Evolutionary conservation across 192 early-diverging fungal species (phyloP).

Genomic region (Endogone sp.): DNA sequence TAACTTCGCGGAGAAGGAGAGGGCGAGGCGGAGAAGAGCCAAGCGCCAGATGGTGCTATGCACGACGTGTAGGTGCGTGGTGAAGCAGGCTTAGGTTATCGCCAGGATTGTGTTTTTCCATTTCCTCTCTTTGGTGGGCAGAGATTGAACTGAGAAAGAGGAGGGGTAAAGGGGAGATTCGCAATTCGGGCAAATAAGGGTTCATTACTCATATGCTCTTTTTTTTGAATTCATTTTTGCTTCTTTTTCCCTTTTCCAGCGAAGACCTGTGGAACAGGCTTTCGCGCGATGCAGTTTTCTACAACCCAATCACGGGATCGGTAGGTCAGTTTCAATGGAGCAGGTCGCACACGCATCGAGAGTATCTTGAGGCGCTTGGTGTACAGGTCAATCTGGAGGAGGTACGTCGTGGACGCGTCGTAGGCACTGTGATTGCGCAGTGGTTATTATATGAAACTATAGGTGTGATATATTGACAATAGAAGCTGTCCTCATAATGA

Average conservation of each 20-base stretch:
- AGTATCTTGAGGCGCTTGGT: constrained; percentile 29
- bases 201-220: too few species aligned
- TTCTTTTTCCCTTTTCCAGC: neutral
- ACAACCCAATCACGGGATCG: constrained; percentile 31
- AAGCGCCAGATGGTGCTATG: neutral
- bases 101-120: too few species aligned
- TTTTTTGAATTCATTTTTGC: neutral
- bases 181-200: too few species aligned
- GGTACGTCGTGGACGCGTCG: neutral
- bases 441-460: too few species aligned
- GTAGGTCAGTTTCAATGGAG: constrained; percentile 41
- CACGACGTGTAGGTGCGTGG: neutral
- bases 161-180: too few species aligned
- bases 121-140: too few species aligned
- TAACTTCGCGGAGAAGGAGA: neutral
- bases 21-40: neutral
- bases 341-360: constrained; percentile 26
- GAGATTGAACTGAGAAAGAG: too few species aligned
- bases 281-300: constrained; percentile 32
- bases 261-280: constrained; percentile 31
- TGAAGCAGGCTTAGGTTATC: too few species aligned
- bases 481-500: too few species aligned
- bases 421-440: too few species aligned
- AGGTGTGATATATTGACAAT: too few species aligned
- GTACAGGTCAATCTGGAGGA: constrained; percentile 30